phyloP scores from a whole-genome alignment of 345 rosid species.

The Citrus medica region DNA sequence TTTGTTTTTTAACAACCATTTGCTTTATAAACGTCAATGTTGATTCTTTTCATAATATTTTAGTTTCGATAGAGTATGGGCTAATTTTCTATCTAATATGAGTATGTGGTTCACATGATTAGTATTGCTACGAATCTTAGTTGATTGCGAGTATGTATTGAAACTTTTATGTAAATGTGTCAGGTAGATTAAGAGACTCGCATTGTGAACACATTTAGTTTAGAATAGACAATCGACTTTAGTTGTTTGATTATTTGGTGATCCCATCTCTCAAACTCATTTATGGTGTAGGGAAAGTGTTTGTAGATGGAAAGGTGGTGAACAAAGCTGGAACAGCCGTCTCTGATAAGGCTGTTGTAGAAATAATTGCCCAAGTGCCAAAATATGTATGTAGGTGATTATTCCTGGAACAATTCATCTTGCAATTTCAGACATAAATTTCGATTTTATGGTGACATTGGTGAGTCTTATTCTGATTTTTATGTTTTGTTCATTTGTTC shows the following conservation, averaged over 20 bases:
- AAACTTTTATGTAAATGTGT: neutral
- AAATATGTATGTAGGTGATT: slow-evolving; percentile 99
- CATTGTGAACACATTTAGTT: neutral
- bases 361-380: slow-evolving; percentile 77
- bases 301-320: slow-evolving; percentile 78
- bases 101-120: neutral
- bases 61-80: neutral
- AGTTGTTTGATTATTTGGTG: slow-evolving; percentile 5
- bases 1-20: no score
- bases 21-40: no score
- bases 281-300: slow-evolving; percentile 64
- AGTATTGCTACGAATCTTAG: neutral
- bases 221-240: neutral
- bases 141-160: no score
- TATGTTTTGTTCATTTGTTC: slow-evolving; percentile 18
- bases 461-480: slow-evolving; percentile 1
- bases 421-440: slow-evolving; percentile 5
- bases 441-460: neutral
- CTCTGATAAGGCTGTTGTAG: slow-evolving; percentile 60
- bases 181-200: neutral
- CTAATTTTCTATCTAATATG: neutral
- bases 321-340: slow-evolving; percentile 89
- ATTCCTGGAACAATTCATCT: slow-evolving; percentile 26
- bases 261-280: neutral
- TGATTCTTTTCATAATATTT: neutral